These are phyloP conservation scores for Symbiodinium natans DNA, from an alignment of 73 alveolate genomes.

Conservation along the genomic window DNA sequence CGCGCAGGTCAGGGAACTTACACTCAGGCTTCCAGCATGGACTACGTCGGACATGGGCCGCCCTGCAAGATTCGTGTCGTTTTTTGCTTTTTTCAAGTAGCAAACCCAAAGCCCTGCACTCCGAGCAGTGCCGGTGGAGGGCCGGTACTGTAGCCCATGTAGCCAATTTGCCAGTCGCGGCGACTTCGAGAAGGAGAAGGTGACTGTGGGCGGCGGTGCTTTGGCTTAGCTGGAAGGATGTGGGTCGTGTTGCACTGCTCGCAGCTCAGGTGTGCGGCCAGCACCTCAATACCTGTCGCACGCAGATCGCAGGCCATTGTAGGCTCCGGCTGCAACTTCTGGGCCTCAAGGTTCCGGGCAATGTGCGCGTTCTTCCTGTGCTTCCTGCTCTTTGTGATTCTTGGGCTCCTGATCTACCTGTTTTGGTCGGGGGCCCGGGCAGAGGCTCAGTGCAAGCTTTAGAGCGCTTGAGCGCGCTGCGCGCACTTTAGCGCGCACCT, in stretches of 20 bases:
- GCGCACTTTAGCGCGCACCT: not conserved
- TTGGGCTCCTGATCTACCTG: not conserved
- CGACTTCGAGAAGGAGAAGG: not conserved
- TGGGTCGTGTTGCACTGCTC: not conserved
- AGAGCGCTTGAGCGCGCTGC: no score
- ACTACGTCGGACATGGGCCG: not conserved
- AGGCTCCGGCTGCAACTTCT: no score
- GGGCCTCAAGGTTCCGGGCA: not conserved
- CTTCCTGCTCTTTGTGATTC: not conserved
- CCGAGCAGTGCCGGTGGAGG: constrained; percentile 6
- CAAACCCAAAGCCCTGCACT: not conserved
- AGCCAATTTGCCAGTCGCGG: not conserved
- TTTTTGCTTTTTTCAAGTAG: not conserved
- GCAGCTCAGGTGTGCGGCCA: not conserved
- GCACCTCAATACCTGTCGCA: not conserved
- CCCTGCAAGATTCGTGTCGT: not conserved
- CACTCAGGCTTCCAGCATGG: not conserved
- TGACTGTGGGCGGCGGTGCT: not conserved
- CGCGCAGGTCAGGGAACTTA: not conserved
- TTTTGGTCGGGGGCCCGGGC: not conserved
- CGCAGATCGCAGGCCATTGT: no score
- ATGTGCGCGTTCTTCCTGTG: not conserved
- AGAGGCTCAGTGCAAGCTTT: no score
- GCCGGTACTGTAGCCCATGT: not conserved
- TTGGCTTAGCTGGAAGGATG: not conserved